These are phyloP conservation scores for Malassezia vespertilionis DNA, from an alignment of 1,284 basidiomycete species.

Conservation along the genomic window DNA sequence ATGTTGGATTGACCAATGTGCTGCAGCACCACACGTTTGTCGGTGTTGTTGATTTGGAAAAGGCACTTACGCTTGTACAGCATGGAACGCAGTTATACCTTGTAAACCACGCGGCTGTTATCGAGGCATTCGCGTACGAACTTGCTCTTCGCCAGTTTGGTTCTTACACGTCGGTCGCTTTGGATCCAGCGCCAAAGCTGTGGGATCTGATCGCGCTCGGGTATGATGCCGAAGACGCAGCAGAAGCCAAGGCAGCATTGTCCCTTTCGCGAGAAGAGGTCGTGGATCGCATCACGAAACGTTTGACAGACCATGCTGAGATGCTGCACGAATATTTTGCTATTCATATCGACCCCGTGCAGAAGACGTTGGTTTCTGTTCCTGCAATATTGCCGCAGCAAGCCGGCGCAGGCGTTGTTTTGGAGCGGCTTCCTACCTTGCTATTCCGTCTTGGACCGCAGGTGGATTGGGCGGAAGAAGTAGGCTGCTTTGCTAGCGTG, in stretches of 20 bases:
- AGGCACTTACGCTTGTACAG: slow-evolving; percentile 71
- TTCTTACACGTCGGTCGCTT: slow-evolving; percentile 58
- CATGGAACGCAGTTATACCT: slow-evolving; percentile 78
- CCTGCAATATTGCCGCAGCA: slow-evolving; percentile 72
- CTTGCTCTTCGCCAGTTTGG: slow-evolving; percentile 85
- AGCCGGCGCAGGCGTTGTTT: slow-evolving; percentile 71
- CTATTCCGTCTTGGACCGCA: slow-evolving; percentile 49
- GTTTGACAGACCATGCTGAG: slow-evolving; percentile 54
- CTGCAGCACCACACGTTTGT: slow-evolving; percentile 81
- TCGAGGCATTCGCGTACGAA: slow-evolving; percentile 88
- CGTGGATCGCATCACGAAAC: slow-evolving; percentile 49
- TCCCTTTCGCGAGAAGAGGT: slow-evolving; percentile 52
- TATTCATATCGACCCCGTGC: slow-evolving; percentile 52
- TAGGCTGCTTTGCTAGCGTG: slow-evolving; percentile 72
- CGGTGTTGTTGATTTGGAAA: slow-evolving; percentile 70
- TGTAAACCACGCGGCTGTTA: slow-evolving; percentile 59
- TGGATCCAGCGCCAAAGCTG: slow-evolving; percentile 71
- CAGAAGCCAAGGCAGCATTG: slow-evolving; percentile 26
- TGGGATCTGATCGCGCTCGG: slow-evolving; percentile 65
- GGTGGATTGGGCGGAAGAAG: slow-evolving; percentile 79
- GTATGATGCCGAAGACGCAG: slow-evolving; percentile 58
- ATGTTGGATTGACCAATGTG: slow-evolving; percentile 61
- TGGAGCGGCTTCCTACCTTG: slow-evolving; percentile 50
- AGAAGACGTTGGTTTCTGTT: slow-evolving; percentile 61
- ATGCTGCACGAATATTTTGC: slow-evolving; percentile 93